phyloP scores from a whole-genome alignment of 768 basidiomycete genomes.

The Tulasnella sp. region DNA sequence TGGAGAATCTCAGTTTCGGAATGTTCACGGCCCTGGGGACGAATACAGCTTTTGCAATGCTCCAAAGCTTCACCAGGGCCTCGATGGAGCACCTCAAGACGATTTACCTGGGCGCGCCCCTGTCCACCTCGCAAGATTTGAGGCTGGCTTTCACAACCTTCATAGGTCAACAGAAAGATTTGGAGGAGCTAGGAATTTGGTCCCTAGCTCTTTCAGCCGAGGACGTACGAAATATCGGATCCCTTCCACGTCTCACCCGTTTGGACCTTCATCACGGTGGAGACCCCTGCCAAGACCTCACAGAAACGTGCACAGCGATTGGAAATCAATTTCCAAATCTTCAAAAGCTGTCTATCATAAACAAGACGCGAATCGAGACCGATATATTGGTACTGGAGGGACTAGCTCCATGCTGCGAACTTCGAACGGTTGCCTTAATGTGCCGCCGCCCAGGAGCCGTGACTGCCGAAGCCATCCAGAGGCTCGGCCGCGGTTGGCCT shows the following conservation, averaged over 20 bases:
- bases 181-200: neutral
- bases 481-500: neutral
- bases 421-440: neutral
- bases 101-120: neutral
- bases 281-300: neutral
- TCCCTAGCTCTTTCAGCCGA: too few species aligned
- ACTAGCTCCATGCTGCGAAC: neutral
- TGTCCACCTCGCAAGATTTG: neutral
- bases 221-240: neutral
- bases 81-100: neutral
- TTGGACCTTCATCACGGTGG: neutral
- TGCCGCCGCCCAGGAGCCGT: neutral
- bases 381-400: neutral
- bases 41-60: too few species aligned
- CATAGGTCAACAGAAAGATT: neutral
- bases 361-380: neutral
- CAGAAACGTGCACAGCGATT: neutral
- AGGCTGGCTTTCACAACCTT: neutral
- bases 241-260: neutral
- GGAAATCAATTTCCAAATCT: neutral
- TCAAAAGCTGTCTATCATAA: neutral
- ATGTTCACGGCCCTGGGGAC: too few species aligned
- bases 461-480: neutral
- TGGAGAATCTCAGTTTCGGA: neutral
- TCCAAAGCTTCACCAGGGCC: too few species aligned